These are phyloP conservation scores for Acanthamoeba quina DNA, from an alignment of 208 protist species.

Conservation along the genomic window DNA sequence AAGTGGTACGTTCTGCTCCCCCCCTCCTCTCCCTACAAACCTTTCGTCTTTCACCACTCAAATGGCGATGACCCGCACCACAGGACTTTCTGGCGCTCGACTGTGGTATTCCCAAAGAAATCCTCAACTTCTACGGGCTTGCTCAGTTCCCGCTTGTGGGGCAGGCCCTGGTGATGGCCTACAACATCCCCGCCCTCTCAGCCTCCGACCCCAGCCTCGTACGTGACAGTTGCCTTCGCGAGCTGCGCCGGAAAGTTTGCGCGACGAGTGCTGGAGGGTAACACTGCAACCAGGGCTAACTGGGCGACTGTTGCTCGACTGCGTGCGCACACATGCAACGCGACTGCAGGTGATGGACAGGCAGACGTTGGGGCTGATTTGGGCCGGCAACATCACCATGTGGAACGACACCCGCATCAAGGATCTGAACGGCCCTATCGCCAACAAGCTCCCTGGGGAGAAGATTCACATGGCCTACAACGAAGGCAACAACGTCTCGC, in stretches of 20 bases:
- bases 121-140: not conserved
- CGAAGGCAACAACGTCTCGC: not conserved
- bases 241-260: not conserved
- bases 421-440: not conserved
- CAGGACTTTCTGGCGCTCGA: not conserved
- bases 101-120: not conserved
- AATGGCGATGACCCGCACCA: not conserved
- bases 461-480: not conserved
- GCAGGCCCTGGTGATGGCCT: constrained; percentile 41
- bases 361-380: not conserved
- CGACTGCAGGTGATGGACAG: not conserved
- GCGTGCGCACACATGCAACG: not conserved
- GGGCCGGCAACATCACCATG: constrained; percentile 1
- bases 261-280: not conserved
- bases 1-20: not conserved
- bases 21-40: too few species aligned
- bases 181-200: not conserved
- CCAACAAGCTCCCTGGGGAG: not conserved
- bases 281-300: not conserved
- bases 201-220: not conserved
- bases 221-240: not conserved
- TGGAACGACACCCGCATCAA: constrained; percentile 40
- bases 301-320: not conserved
- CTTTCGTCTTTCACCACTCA: too few species aligned
- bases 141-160: not conserved